Conservation (phyloP, 306 rosid species). For the Inga laurina region DNA sequence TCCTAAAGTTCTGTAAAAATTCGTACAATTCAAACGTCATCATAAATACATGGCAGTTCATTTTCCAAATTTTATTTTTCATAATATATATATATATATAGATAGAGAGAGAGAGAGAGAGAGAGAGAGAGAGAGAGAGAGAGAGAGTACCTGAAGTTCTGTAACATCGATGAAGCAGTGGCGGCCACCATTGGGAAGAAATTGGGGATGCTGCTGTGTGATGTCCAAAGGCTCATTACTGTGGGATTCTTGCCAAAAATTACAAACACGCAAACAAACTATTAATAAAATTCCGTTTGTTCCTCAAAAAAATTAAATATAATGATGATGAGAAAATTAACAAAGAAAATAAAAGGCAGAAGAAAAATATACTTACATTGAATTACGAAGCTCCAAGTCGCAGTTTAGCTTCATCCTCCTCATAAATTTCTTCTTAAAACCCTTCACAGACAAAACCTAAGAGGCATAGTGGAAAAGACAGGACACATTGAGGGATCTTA, state of each 20-base stretch:
- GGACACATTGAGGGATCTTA: constrained; percentile 11
- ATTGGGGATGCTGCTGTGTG: not conserved
- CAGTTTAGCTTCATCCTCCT: constrained; percentile 34
- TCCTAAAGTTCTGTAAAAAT: too few species aligned
- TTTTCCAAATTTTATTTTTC: not conserved
- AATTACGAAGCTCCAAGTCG: constrained; percentile 11
- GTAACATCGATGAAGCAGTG: constrained; percentile 19
- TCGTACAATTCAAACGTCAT: not conserved
- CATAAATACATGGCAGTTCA: not conserved
- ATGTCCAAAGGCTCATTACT: constrained; percentile 31
- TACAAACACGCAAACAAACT: not conserved
- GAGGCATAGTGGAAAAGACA: constrained; percentile 17
- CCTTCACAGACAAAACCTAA: not conserved
- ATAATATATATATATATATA: too few species aligned
- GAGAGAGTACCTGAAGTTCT: constrained; percentile 32
- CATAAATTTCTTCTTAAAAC: not conserved
- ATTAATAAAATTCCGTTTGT: not conserved
- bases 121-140: not conserved
- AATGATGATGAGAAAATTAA: not conserved
- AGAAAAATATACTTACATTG: constrained; percentile 29
- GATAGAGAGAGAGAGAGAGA: too few species aligned
- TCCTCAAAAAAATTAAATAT: not conserved
- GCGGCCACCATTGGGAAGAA: not conserved
- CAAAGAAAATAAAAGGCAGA: not conserved
- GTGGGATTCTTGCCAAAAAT: constrained; percentile 9